Conservation (phyloP, 805 yeast genomes). For the Nakazawaea molendinolei region DNA sequence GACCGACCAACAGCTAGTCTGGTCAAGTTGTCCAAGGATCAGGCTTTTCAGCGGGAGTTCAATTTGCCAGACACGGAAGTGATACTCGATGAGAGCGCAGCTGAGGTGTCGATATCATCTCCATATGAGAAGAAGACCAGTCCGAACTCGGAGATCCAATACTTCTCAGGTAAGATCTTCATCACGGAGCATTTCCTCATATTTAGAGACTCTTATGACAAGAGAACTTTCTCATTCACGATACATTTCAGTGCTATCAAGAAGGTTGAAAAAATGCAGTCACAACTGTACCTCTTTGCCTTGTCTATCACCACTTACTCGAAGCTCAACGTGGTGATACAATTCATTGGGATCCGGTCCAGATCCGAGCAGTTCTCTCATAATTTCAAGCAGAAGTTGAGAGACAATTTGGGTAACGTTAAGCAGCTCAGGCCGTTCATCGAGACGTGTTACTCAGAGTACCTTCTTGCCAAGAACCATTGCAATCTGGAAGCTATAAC, state of each 20-base stretch:
- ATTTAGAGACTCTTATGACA: constrained; percentile 67
- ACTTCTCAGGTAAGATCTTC: constrained; percentile 57
- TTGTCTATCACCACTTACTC: constrained; percentile 64
- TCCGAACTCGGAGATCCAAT: constrained; percentile 11
- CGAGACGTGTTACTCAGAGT: constrained; percentile 78
- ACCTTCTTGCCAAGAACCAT: constrained; percentile 56
- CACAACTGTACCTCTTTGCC: constrained; percentile 71
- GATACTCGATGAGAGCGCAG: constrained; percentile 58
- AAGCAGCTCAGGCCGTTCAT: constrained; percentile 58
- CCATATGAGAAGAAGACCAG: constrained; percentile 12
- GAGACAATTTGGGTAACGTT: constrained; percentile 56
- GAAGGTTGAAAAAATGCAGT: constrained; percentile 81
- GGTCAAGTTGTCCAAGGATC: constrained; percentile 55
- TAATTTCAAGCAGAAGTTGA: constrained; percentile 52
- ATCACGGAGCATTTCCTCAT: constrained; percentile 71
- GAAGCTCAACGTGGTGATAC: constrained; percentile 55
- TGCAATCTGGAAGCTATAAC: constrained; percentile 34
- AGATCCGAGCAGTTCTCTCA: constrained; percentile 78
- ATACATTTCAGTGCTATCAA: constrained; percentile 73
- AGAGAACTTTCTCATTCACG: constrained; percentile 57
- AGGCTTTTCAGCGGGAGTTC: constrained; percentile 60
- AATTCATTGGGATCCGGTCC: constrained; percentile 72
- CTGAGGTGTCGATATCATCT: constrained; percentile 42
- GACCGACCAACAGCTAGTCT: constrained; percentile 29
- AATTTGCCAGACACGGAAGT: constrained; percentile 66